These are phyloP conservation scores for Calonectria ilicicola DNA, from an alignment of 2,329 filamentous ascomycete genomes.

Conservation along the genomic window DNA sequence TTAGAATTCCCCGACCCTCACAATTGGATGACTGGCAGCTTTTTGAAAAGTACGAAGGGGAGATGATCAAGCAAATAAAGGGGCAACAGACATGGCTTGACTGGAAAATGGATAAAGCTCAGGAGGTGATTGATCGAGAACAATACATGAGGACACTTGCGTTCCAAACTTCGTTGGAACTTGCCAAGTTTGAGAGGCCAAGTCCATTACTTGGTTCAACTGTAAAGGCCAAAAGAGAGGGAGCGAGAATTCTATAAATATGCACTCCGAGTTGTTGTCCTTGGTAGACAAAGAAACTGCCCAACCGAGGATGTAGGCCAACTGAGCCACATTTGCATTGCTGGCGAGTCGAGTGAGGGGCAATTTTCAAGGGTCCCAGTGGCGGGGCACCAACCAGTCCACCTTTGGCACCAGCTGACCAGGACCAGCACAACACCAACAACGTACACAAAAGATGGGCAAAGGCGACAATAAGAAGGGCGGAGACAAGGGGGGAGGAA, in stretches of 20 bases:
- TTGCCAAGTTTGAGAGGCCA: constrained; percentile 26
- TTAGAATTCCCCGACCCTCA: constrained; percentile 62
- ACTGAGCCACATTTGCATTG: not conserved
- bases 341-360: constrained; percentile 13
- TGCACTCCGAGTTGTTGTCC: not conserved
- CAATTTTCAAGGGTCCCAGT: constrained; percentile 12
- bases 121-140: constrained; percentile 44
- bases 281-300: not conserved
- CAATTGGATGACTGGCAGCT: constrained; percentile 68
- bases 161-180: constrained; percentile 40
- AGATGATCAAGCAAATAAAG: constrained; percentile 52
- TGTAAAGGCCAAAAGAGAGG: not conserved
- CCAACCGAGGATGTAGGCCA: not conserved
- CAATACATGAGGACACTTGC: constrained; percentile 43
- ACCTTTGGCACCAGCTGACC: constrained; percentile 6
- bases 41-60: constrained; percentile 60
- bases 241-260: not conserved
- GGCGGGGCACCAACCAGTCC: constrained; percentile 18
- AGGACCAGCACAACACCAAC: constrained; percentile 8
- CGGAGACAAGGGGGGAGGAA: constrained; percentile 49
- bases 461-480: constrained; percentile 56
- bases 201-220: not conserved
- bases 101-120: constrained; percentile 53
- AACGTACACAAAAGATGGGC: constrained; percentile 44
- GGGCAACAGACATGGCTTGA: constrained; percentile 55